Base-by-base conservation (phyloP, 495 filamentous ascomycete genomes). In the Acidomyces sp. region DNA sequence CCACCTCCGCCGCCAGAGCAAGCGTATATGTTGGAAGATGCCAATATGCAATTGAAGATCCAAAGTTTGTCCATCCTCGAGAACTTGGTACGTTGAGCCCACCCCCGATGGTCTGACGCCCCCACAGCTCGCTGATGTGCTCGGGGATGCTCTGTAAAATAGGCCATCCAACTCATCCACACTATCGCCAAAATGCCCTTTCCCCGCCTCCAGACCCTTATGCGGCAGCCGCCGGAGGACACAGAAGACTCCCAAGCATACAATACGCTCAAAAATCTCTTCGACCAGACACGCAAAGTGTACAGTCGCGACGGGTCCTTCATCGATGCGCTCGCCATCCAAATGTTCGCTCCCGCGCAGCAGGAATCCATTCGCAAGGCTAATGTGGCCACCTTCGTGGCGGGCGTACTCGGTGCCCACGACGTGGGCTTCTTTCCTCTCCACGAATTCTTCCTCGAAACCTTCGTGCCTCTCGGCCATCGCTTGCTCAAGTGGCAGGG, bases 301-400 rank as follows among this genome's bases (percentile, higher is more conserved):
- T 93, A 92, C 54, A 83, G 77, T 2, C 67, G 73, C 15, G 64
- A 77, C 4, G 63, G 70, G 33, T 72, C 80, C 0, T 83, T 93
- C 31, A 73, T 93, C 7, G 74, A 75, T 20, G 67, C 77, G 0
- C 70, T 76, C 22, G 75, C 84, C 34, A 65, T 95, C 3, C 78
- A 83, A 25, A 63, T 82, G 23, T 41, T 43, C 19, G 37, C 46
- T 20, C 63, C 81, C 16, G 30, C 19, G 10, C 44, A 49, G 31
- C 51, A 51, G 28, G 79, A 81, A 37, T 80, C 79, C 16, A 79
- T 94, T 41, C 76, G 81, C 25, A 82, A 85, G 59, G 79, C 85
- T 2, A 95, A 95, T 48, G 64, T 95, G 37, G 86, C 85, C 3
- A 84, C 85, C 1, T 84, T 85, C 47, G 78, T 86, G 6, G 77